These are phyloP conservation scores for Ceratobasidium sp. DNA, from an alignment of 1,284 basidiomycete genomes.

Conservation along the genomic window DNA sequence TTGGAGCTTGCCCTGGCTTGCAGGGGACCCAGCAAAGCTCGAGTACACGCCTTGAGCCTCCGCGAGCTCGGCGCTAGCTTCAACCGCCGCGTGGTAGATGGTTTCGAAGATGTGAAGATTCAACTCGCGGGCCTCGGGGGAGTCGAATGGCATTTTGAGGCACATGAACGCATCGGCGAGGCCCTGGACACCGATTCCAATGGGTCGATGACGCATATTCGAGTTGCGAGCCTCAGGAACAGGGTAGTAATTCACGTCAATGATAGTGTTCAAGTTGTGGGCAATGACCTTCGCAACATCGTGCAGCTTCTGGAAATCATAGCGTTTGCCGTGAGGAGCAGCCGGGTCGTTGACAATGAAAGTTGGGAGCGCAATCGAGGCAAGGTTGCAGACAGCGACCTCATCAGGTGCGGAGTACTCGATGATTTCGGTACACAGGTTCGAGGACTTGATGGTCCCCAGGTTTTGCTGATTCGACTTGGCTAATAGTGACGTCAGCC, in stretches of 20 bases:
- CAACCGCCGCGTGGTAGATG: conserved; percentile 96
- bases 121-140: conserved; percentile 84
- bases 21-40: conserved; percentile 92
- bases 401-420: conserved; percentile 99
- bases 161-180: conserved; percentile 99
- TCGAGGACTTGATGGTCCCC: conserved; percentile 99
- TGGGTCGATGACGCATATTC: conserved; percentile 98
- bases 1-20: conserved; percentile 89
- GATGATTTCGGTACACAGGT: conserved; percentile 99
- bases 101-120: conserved; percentile 99
- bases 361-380: conserved; percentile 93
- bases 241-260: conserved; percentile 95
- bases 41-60: conserved; percentile 86
- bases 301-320: conserved; percentile 96
- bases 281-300: conserved; percentile 93
- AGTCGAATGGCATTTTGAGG: conserved; percentile 95
- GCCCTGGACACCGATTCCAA: conserved; percentile 98
- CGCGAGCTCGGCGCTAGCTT: conserved; percentile 93
- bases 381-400: conserved; percentile 98
- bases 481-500: conserved; percentile 58
- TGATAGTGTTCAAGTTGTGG: conserved; percentile 94
- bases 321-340: conserved; percentile 56
- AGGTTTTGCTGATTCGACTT: conserved; percentile 99
- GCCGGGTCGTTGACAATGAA: conserved; percentile 74
- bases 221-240: conserved; percentile 90